These are phyloP conservation scores for Monilinia vaccinii-corymbosi DNA, from an alignment of 2,329 filamentous ascomycete genomes.

Conservation along the genomic window DNA sequence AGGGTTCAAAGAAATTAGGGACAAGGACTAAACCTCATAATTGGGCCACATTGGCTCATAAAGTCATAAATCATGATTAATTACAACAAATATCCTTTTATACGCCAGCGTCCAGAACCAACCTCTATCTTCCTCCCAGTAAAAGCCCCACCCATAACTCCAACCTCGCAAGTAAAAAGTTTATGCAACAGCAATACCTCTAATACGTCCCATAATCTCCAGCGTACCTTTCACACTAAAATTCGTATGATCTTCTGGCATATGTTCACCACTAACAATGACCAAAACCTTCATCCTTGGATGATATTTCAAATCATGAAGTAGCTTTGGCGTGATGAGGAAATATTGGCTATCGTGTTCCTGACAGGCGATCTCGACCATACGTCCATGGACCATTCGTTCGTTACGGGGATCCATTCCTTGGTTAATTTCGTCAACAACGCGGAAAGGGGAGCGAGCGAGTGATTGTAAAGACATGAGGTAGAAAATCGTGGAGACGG, in stretches of 20 bases:
- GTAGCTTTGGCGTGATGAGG: conserved; percentile 91
- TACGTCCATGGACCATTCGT: conserved; percentile 92
- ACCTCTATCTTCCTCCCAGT: background rate
- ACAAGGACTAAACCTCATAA: background rate
- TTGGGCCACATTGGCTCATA: too few relatives aligned
- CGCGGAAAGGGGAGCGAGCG: conserved; percentile 89
- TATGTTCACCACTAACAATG: conserved; percentile 79
- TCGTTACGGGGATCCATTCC: conserved; percentile 99
- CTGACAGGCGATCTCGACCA: conserved; percentile 94
- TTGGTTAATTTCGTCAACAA: conserved; percentile 99
- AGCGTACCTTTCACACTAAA: conserved; percentile 28
- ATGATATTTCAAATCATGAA: conserved; percentile 78
- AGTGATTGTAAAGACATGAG: conserved; percentile 95
- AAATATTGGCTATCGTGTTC: conserved; percentile 83
- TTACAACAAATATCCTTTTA: background rate
- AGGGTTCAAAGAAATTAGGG: background rate
- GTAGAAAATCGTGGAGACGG: conserved; percentile 96
- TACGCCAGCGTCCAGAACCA: background rate
- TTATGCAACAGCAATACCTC: conserved; percentile 10
- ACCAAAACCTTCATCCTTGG: conserved; percentile 86
- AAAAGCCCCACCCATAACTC: background rate
- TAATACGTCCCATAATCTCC: conserved; percentile 21
- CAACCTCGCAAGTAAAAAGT: background rate
- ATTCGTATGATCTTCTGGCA: conserved; percentile 40
- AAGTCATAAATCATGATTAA: background rate